Conservation (phyloP, 768 basidiomycete species). For the Calocybe indica region DNA sequence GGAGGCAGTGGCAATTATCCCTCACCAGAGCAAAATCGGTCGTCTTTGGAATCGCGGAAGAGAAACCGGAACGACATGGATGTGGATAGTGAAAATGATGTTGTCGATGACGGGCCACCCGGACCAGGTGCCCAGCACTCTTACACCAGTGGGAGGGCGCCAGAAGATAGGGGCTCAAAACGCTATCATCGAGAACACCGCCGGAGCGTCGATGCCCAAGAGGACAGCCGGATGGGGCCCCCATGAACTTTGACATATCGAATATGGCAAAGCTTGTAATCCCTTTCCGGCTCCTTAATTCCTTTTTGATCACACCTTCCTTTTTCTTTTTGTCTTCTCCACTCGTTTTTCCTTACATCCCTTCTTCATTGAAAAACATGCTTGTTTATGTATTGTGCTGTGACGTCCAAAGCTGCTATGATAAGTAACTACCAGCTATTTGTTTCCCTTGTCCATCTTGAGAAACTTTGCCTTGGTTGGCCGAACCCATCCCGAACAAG, state of each 20-base stretch:
- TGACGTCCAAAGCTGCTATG: constrained; percentile 11
- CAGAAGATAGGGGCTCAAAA: constrained; percentile 52
- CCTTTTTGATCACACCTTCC: constrained; percentile 8
- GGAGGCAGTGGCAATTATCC: constrained; percentile 26
- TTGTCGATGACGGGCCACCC: constrained; percentile 20
- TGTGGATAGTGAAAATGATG: constrained; percentile 48
- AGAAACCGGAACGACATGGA: constrained; percentile 62
- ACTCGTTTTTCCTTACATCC: background rate
- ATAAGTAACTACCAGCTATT: constrained; percentile 13
- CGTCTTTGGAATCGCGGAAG: constrained; percentile 45
- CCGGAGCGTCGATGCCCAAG: constrained; percentile 32
- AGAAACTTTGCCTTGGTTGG: constrained; percentile 2
- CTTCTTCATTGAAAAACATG: constrained; percentile 7
- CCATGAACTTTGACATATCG: constrained; percentile 6
- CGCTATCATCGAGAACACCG: constrained; percentile 49
- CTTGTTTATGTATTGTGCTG: constrained; percentile 16
- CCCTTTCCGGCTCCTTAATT: constrained; percentile 10
- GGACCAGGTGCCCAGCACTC: constrained; percentile 17
- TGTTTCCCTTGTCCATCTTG: constrained; percentile 4
- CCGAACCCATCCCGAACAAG: too few species aligned
- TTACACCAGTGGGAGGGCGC: constrained; percentile 29
- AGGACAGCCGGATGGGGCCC: constrained; percentile 30
- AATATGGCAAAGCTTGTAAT: background rate
- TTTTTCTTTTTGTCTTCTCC: constrained; percentile 6
- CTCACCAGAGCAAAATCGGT: constrained; percentile 33